Base-by-base conservation (phyloP, 148 eudicot species). In the Vaccinium vitisidaea region DNA sequence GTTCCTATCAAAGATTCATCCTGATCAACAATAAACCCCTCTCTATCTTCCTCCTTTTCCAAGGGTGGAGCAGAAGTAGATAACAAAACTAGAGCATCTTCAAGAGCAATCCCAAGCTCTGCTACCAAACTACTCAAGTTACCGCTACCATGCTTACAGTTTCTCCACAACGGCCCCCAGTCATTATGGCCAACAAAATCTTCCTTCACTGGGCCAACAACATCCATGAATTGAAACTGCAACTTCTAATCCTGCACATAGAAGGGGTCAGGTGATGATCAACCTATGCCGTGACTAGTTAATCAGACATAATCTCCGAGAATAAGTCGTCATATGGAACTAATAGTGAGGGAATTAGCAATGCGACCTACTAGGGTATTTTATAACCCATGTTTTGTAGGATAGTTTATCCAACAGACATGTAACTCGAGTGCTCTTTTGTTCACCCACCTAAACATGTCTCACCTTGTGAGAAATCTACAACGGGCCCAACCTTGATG, bases 21-120 rank as follows among this genome's bases (percentile, higher is more conserved):
- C 54, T 21, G 74, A 30, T 52, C 6, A 84, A 54, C 30, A 78
- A 52, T 61, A 21, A 76, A 67, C 49, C 53, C 43, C 52, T 49
- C 83, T 4, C 67, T 25, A 25, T 52, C 27, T 43, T 79, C 43
- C 16, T 50, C 69, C 79, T 54, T 77, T 63, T 14, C 77, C 46
- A 84, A 39, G 36, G 73, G 21, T 43, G 83, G 11, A 63, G 56
- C 83, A n/a, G 83, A 61, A 63, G 56, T 43, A 46, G 83, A 81
- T 14, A 81, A 56, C 83, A 81, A 65, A 81, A 81, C 83, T 48
- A 81, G 75, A 63, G 83, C 83, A n/a, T 81, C 83, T 63, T 81
- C 83, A n/a, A 81, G 75, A 43, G 83, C 83, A 65, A 30, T 81
- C 46, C 83, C 83, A 81, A 81, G 74, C 36, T 81, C 83, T 4